Conservation (phyloP, 441 rosid genomes). For the Arabidopsis lyrata region DNA sequence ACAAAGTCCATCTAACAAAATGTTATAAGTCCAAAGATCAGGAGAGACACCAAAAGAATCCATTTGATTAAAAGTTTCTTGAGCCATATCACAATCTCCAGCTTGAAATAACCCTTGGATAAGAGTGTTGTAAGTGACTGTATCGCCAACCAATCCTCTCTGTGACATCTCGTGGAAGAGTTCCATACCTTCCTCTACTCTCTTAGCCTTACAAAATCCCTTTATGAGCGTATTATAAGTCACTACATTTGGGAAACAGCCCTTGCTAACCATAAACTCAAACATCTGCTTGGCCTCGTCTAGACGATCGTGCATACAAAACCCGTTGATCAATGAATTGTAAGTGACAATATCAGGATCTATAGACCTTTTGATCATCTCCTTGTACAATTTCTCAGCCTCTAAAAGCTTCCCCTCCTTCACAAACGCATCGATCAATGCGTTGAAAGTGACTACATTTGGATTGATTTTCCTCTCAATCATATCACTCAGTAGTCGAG, state of each 20-base stretch:
- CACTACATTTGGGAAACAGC: neutral
- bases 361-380: neutral
- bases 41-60: too few species aligned
- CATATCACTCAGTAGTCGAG: neutral
- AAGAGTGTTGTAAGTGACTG: constrained; percentile 15
- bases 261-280: neutral
- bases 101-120: constrained; percentile 1
- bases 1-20: neutral
- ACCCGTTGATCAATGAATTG: constrained; percentile 13
- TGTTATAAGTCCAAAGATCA: too few species aligned
- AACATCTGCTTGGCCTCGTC: neutral
- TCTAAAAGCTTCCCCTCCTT: constrained; percentile 20
- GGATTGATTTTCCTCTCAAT: neutral
- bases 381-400: neutral
- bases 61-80: too few species aligned
- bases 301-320: neutral
- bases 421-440: neutral
- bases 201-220: neutral
- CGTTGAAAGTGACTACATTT: neutral
- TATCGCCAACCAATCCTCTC: neutral
- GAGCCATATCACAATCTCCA: too few species aligned
- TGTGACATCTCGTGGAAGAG: neutral
- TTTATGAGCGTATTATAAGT: neutral
- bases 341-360: neutral
- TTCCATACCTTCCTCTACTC: neutral